A percentile compares a stretch with the other conserved stretches of the same genome.
phyloP scores from a whole-genome alignment of 1,284 basidiomycete species.

The Austroboletus niveus region DNA sequence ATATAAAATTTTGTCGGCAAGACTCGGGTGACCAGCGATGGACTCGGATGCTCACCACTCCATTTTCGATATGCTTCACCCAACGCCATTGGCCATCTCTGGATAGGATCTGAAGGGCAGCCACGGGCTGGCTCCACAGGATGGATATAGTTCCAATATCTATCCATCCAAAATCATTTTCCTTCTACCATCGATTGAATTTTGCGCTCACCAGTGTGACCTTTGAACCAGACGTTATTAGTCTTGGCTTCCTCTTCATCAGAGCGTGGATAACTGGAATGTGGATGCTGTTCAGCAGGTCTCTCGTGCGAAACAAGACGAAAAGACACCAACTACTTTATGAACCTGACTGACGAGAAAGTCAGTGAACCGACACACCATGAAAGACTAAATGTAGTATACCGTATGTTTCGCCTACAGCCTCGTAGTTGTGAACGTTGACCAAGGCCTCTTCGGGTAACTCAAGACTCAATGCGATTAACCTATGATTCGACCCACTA shows the following conservation, averaged over 20 bases:
- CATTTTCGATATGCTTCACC: conserved; percentile 59
- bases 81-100: conserved; percentile 56
- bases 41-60: conserved; percentile 40
- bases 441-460: conserved; percentile 56
- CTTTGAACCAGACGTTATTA: conserved; percentile 59
- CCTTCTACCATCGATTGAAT: neutral
- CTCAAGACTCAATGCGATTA: conserved; percentile 57
- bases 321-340: conserved; percentile 40
- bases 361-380: neutral
- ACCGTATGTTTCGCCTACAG: conserved; percentile 47
- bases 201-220: conserved; percentile 49
- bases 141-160: conserved; percentile 60
- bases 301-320: neutral
- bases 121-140: conserved; percentile 60
- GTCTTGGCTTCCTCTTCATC: conserved; percentile 54
- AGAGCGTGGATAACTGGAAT: conserved; percentile 41
- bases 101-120: conserved; percentile 55
- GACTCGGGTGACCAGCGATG: neutral
- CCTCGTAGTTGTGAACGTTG: conserved; percentile 48
- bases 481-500: conserved; percentile 29
- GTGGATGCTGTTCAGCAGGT: neutral
- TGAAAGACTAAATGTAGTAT: neutral
- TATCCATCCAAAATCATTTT: conserved; percentile 17
- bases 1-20: neutral
- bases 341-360: conserved; percentile 41